Evolutionary conservation across 2,329 filamentous ascomycete genomes (phyloP), one percentile per base, ranked within the genome.

Genomic region (Apiospora phragmitis): DNA sequence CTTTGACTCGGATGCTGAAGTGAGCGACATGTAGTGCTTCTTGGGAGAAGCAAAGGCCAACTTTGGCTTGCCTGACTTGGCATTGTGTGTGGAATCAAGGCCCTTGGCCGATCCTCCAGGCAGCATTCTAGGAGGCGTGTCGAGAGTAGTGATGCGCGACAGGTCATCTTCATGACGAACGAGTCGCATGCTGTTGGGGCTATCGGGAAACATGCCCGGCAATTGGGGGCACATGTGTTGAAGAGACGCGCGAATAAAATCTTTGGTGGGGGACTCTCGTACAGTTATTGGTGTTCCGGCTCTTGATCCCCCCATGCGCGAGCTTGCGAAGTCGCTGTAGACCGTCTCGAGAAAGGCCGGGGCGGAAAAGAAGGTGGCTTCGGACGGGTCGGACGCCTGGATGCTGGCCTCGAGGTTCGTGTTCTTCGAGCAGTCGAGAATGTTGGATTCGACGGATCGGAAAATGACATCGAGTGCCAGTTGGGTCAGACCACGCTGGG

Each of bases 381-480:
- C 95, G 1, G 94, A 95, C 0, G 90, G 84, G 80, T 98, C 95
- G 49, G 93, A 91, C 2, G 90, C 87, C 69, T 90, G 89, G 16
- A 98, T 85, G 1, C 94, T 95, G 0, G 92, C 87, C 74, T 96
- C 90, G 6, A 93, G 86, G 1, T 88, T 83, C 1, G 90, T 86
- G 18, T 88, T 87, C 4, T 85, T 83, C 32, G 83, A 83, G 32
- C 87, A 83, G 68, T 93, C 90, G 74, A 93, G 89, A 69, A 97
- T 89, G 71, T 91, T 92, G 24, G 88, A 84, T 71, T 90, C 90
- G 68, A 97, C 90, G 62, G 93, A 95, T 73, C 92, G 91, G 83
- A 97, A 99, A 67, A 98, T 87, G 51, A 97, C 89, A 78, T 98
- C 95, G 69, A 99, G 91, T 0, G 94, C 89, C 77, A 99, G 91